Conservation (phyloP, 2,329 filamentous ascomycete genomes). For the Diaporthe ampelina region DNA sequence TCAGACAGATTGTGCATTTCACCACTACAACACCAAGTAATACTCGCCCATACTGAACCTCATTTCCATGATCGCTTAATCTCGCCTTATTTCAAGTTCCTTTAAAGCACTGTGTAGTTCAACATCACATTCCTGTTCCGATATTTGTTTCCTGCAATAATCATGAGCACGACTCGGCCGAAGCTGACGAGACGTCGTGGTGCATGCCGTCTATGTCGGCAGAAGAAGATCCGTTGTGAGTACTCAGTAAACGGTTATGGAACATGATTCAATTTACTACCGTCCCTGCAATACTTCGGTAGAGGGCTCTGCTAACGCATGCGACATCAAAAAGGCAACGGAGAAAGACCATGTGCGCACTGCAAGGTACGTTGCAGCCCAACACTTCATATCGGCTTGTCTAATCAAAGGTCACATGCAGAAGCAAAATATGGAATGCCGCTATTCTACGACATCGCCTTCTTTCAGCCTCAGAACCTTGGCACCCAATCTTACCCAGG, state of each 20-base stretch:
- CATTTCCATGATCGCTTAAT: background rate
- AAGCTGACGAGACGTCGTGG: background rate
- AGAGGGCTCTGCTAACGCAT: background rate
- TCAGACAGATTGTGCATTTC: background rate
- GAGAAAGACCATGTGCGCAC: background rate
- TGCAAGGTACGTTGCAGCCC: background rate
- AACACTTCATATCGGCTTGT: background rate
- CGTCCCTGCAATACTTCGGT: no score
- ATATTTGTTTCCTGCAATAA: background rate
- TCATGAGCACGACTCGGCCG: background rate
- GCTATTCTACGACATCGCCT: background rate
- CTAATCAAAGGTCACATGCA: background rate
- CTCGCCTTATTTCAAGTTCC: background rate
- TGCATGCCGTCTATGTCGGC: background rate
- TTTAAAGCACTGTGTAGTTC: background rate
- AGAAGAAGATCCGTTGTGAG: background rate
- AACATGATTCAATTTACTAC: background rate
- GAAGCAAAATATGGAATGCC: background rate
- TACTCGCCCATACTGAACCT: background rate
- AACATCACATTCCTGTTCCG: background rate
- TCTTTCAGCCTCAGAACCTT: background rate
- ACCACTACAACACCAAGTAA: background rate
- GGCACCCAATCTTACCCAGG: background rate
- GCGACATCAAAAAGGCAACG: background rate
- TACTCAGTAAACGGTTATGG: background rate